A percentile compares a stretch with the other conserved stretches of the same genome.
These are phyloP conservation scores for Echites panduratus DNA, from an alignment of 257 asterid species.

Conservation along the genomic window DNA sequence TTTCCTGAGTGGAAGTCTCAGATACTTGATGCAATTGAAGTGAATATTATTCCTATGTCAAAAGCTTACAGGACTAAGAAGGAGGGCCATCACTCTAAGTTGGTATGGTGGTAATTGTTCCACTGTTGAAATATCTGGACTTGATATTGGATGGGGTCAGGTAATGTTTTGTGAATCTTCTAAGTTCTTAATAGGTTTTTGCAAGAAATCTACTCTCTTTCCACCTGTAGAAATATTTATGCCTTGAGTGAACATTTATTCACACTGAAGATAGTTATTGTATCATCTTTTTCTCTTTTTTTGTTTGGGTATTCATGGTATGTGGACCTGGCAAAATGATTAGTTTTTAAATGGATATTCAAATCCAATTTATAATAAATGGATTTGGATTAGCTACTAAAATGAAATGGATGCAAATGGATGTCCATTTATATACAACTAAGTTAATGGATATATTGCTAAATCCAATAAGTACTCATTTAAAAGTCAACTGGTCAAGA, in stretches of 20 bases:
- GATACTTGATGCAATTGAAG: slow-evolving; percentile 8
- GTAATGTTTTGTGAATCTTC: slow-evolving; percentile 34
- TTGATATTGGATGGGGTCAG: slow-evolving; percentile 99
- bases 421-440: no score
- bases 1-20: neutral
- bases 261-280: neutral
- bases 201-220: neutral
- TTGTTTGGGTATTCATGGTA: neutral
- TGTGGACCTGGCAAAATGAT: no score
- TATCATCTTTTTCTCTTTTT: neutral
- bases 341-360: no score
- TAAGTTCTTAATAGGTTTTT: neutral
- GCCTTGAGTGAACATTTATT: neutral
- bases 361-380: no score
- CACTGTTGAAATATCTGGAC: slow-evolving; percentile 80
- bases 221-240: neutral
- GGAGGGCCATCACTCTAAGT: slow-evolving; percentile 56
- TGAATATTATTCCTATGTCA: slow-evolving; percentile 21
- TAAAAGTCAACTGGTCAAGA: no score
- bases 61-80: slow-evolving; percentile 78
- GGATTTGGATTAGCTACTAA: no score
- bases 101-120: slow-evolving; percentile 51
- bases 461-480: no score
- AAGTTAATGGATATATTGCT: no score
- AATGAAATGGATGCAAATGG: no score